Evolutionary conservation across 176 grass and related monocot species (phyloP), one percentile per base, ranked within the genome.

Genomic region (Chrysopogon serrulatus): DNA sequence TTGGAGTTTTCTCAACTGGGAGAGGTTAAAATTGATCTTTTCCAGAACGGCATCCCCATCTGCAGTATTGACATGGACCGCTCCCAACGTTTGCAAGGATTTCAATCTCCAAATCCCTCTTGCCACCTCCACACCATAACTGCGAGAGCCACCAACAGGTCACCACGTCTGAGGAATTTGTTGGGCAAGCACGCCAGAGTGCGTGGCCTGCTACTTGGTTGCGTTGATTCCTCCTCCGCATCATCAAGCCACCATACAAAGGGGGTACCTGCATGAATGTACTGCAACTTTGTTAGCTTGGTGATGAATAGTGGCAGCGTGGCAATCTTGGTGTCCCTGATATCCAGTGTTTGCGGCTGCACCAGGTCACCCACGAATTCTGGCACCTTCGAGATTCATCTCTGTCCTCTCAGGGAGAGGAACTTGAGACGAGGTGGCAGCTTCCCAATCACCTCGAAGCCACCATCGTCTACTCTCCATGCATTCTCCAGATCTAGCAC

Each of bases 391-490:
- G 5, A 4, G 2, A 45, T 6, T 0, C 7, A 0, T 44, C 0
- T 3, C 0, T 6, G 8, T 18, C 41, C 41, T 45, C 68, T 42
- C 4, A 72, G 23, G 1, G 68, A 72, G 5, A 72, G 41, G 41
- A 45, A 72, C 68, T 45, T 72, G 21, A 72, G 41, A 2, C 39
- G n/a, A 8, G 11, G 1, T 3, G 26, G 24, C 5, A 45, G 0
- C 13, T 30, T 30, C 2, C 0, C 40, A 3, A 72, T 72, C 8
- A 6, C 1, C 10, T 72, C 24, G 0, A 72, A 1, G 3, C 27
- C n/a, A 0, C 19, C 6, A 1, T 33, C 15, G 0, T 1, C 3
- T 19, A 65, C 28, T 1, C 1, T 0, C 0, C 1, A 8, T 1
- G 30, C 2, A 4, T 19, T 2, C 68, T 71, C 68, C 5, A 71